Evolutionary conservation across 345 rosid genomes (phyloP), one percentile per base, ranked within the genome.

Genomic region (Salix koriyanagi): DNA sequence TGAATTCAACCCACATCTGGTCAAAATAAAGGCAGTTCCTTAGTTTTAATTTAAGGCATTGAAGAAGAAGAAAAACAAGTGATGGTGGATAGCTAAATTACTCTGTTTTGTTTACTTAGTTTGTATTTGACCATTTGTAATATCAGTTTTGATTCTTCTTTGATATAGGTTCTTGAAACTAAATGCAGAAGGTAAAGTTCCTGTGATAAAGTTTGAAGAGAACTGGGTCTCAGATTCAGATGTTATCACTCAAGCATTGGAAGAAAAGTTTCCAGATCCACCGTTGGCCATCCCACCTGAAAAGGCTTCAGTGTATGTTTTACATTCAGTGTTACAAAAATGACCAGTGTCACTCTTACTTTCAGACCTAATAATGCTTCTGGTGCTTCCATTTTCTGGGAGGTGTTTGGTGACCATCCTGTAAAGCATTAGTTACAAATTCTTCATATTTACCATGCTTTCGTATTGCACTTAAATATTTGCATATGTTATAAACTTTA

Each of bases 191-290:
- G 99, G 99, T 61, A 91, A 95, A 87, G 97, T 95, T 79, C 99
- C 97, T 71, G 91, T 91, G 7, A 74, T 87, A 68, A 93, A 93
- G 70, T 82, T 95, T 71, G 97, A 91, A 77, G 96, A 93, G 84
- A 85, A 89, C 66, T 95, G 97, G 99, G 84, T 93, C 88, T 89
- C 97, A 5, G 99, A 95, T 84, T 95, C 97, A 19, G 97, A 95
- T 90, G 91, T 91, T 70, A 93, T 95, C 56, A 85, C 99, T 1
- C 91, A 90, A 54, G 37, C 91, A 36, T 78, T 95, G 72, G 99
- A 95, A 83, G 97, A 91, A 28, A 91, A 92, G 85, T 95, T 82
- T 81, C 99, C 97, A 6, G 86, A 91, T 81, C 97, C 99, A 30
- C 86, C 96, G 25, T 82, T 95, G 79, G 86, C 48, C 70, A 90